Percentiles rank a stretch among this genome's conserved stretches.
phyloP scores from a whole-genome alignment of 208 protist genomes.

The Vickermania ingenoplastis region DNA sequence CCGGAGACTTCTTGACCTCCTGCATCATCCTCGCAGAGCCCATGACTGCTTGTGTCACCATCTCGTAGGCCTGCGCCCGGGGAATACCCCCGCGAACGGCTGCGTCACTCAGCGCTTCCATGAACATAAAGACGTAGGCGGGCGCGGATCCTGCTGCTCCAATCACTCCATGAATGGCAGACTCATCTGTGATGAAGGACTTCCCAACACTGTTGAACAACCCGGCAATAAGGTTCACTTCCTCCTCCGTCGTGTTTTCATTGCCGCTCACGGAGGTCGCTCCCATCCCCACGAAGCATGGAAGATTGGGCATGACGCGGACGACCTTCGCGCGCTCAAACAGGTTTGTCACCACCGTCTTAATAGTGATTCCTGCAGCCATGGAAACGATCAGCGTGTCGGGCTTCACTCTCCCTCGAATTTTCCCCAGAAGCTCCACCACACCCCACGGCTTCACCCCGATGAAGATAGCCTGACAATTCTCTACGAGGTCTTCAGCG shows the following conservation, averaged over 20 bases:
- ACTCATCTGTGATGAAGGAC: slow-evolving; percentile 46
- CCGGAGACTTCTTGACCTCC: slow-evolving; percentile 47
- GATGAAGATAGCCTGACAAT: slow-evolving; percentile 80
- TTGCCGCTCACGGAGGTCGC: slow-evolving; percentile 61
- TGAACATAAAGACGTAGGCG: slow-evolving; percentile 94
- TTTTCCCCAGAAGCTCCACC: slow-evolving; percentile 36
- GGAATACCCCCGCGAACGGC: slow-evolving; percentile 88
- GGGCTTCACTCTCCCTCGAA: slow-evolving; percentile 21
- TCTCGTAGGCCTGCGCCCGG: slow-evolving; percentile 66
- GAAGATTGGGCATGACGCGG: slow-evolving; percentile 95
- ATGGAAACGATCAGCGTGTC: slow-evolving; percentile 88
- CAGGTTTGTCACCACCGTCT: slow-evolving; percentile 57
- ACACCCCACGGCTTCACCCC: slow-evolving; percentile 91
- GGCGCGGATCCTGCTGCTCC: slow-evolving; percentile 91
- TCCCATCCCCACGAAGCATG: slow-evolving; percentile 62
- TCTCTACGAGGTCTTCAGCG: slow-evolving; percentile 43
- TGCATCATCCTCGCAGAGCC: slow-evolving; percentile 90
- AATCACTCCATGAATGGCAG: slow-evolving; percentile 89
- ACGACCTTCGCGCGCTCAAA: slow-evolving; percentile 46
- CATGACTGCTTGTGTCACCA: slow-evolving; percentile 90
- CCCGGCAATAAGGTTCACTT: slow-evolving; percentile 23
- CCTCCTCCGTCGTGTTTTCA: slow-evolving; percentile 23
- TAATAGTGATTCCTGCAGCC: slow-evolving; percentile 83
- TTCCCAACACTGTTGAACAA: slow-evolving; percentile 76
- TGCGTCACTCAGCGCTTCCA: slow-evolving; percentile 95